These are phyloP conservation scores for Nakazawaea anatomiae DNA, from an alignment of 805 yeast species.

Conservation along the genomic window DNA sequence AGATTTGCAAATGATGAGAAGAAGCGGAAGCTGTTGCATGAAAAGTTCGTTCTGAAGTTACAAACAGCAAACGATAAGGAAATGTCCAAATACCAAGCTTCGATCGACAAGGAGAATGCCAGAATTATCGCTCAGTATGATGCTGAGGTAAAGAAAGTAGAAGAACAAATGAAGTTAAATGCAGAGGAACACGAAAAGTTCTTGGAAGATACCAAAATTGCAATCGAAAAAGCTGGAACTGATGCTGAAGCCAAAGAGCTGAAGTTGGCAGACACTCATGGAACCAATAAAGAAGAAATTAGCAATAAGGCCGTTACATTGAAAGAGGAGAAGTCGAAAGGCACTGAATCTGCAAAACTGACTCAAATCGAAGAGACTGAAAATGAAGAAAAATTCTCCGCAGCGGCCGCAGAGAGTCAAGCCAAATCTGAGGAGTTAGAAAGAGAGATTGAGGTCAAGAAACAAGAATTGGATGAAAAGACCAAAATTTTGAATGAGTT, in stretches of 20 bases:
- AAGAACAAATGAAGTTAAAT: conserved; percentile 19
- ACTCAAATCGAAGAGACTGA: conserved; percentile 23
- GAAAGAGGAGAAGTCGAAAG: conserved; percentile 26
- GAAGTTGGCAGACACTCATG: conserved; percentile 41
- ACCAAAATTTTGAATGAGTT: conserved; percentile 30
- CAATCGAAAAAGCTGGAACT: conserved; percentile 37
- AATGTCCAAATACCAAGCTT: conserved; percentile 29
- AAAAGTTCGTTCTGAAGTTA: conserved; percentile 12
- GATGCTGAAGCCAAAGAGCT: conserved; percentile 42
- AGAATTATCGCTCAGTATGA: conserved; percentile 18
- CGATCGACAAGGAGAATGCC: conserved; percentile 37
- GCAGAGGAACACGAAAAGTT: conserved; percentile 30
- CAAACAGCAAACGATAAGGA: conserved; percentile 26
- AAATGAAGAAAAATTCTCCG: conserved; percentile 29
- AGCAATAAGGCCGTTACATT: conserved; percentile 37
- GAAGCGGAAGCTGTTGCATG: conserved; percentile 23
- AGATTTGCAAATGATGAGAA: conserved; percentile 21
- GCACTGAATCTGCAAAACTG: conserved; percentile 21
- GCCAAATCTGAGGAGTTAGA: conserved; percentile 31
- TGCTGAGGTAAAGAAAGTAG: conserved; percentile 18
- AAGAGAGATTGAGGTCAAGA: conserved; percentile 32
- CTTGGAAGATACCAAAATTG: conserved; percentile 32
- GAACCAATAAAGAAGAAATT: conserved; percentile 35
- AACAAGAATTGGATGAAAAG: conserved; percentile 26
- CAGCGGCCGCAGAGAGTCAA: conserved; percentile 32